These are phyloP conservation scores for Prunella vulgaris DNA, from an alignment of 257 asterid genomes.

Conservation along the genomic window DNA sequence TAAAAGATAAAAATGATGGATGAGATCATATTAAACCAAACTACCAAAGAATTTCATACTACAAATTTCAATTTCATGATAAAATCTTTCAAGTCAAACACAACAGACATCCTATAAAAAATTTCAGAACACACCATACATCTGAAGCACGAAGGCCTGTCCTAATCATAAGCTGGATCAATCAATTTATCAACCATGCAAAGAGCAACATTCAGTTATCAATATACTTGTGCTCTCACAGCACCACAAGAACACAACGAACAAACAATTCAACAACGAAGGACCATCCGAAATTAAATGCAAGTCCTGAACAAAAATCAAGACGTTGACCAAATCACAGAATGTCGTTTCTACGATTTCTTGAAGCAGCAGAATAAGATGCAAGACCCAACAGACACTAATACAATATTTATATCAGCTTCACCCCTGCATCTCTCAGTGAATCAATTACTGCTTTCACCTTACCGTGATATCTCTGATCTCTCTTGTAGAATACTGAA, in stretches of 20 bases:
- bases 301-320: not conserved
- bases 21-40: too few relatives aligned
- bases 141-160: not conserved
- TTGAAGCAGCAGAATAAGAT: not conserved
- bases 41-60: too few relatives aligned
- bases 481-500: slow-evolving; percentile 57
- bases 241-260: not conserved
- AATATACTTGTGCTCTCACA: not conserved
- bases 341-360: not conserved
- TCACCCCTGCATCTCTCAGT: slow-evolving; percentile 57
- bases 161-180: not conserved
- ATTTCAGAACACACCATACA: not conserved
- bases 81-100: too few relatives aligned
- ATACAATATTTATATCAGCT: slow-evolving; percentile 35
- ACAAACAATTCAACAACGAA: not conserved
- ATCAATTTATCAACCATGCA: not conserved
- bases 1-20: not conserved
- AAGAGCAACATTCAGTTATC: not conserved
- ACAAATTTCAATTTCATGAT: not conserved
- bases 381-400: not conserved
- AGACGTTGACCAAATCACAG: not conserved
- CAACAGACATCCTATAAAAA: not conserved
- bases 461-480: slow-evolving; percentile 87
- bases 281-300: not conserved
- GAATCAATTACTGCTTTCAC: slow-evolving; percentile 86